Conservation (phyloP, 441 rosid species). For the Breynia disticha region DNA sequence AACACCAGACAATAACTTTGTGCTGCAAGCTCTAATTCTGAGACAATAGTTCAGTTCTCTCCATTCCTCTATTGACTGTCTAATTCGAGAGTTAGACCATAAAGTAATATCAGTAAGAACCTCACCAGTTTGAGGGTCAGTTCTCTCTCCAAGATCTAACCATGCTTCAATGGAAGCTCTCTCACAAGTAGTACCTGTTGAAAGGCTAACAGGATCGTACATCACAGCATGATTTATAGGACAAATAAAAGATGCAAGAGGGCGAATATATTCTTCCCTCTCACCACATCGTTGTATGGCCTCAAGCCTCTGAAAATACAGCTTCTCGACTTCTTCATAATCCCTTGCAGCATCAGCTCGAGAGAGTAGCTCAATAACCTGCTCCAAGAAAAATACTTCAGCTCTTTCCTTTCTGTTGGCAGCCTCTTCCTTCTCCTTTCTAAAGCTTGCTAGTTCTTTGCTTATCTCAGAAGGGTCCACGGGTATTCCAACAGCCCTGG, state of each 20-base stretch:
- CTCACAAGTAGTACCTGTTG: conserved; percentile 68
- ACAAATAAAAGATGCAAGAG: conserved; percentile 45
- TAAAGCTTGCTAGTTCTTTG: conserved; percentile 53
- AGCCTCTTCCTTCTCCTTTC: conserved; percentile 57
- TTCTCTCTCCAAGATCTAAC: conserved; percentile 34
- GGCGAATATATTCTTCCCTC: conserved; percentile 37
- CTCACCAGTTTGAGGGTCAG: conserved; percentile 51
- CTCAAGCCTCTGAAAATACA: conserved; percentile 40
- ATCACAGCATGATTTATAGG: conserved; percentile 33
- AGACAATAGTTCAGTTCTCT: conserved; percentile 61
- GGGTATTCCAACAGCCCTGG: conserved; percentile 54
- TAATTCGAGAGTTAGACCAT: conserved; percentile 49
- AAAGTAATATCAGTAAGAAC: conserved; percentile 43
- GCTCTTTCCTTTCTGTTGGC: conserved; percentile 50
- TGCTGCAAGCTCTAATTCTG: conserved; percentile 40
- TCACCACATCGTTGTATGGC: conserved; percentile 35
- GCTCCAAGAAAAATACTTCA: conserved; percentile 57
- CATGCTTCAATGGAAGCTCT: conserved; percentile 47
- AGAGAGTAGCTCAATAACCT: conserved; percentile 64
- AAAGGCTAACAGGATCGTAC: conserved; percentile 66
- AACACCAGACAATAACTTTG: conserved; percentile 30
- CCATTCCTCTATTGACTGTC: conserved; percentile 69
- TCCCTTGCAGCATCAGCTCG: conserved; percentile 66
- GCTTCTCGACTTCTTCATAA: conserved; percentile 37
- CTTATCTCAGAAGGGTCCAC: conserved; percentile 62